Base-by-base conservation (phyloP, 768 basidiomycete genomes). In the Sarcodon sp. region DNA sequence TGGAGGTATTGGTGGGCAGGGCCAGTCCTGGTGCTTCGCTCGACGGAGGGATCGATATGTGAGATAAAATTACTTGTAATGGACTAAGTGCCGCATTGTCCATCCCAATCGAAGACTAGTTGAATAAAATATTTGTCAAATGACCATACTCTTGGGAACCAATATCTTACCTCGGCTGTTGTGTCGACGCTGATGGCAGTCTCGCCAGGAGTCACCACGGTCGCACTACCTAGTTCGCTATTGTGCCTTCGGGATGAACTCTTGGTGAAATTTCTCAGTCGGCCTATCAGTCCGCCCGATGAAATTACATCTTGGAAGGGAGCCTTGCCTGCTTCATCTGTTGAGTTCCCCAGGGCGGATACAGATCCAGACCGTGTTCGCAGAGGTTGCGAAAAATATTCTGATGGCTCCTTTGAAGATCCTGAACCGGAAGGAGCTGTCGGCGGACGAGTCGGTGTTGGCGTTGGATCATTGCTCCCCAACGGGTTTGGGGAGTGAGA, bases 21-120 rank as follows among this genome's bases (percentile, higher is more conserved):
- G 64, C 51, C 21, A 87, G 62, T 0, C 71, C 69, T 0, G 94
- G 94, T 0, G 77, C 81, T 41, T 98, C 94, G 38, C 63, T 62
- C 3, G 79, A 74, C 0, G 78, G 93, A 87, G 4, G 90, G 88
- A 11, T 62, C 70, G 6, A 87, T 57, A 3, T 76, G 67, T 70
- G 69, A 3, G 77, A 66, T 1, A 87, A 66, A 2, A 87, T 57
- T 1, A 62, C 51, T 55, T 84, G 80, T 32, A 73, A 36, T 0
- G 79, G 72, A 4, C 78, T 75, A 55, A 72, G 77, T 10, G 59
- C 54, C 11, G 61, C 57, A 27, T 13, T 41, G 7, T 1, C 39
- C 11, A 27, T 27, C 4, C 21, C 21, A 27, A 4, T 27, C 21
- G 21, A 27, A 27, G 21, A 27, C 21, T 27, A 27, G 21, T 27